These are phyloP conservation scores for Malus hybrid DNA, from an alignment of 331 rosid genomes.

Conservation along the genomic window DNA sequence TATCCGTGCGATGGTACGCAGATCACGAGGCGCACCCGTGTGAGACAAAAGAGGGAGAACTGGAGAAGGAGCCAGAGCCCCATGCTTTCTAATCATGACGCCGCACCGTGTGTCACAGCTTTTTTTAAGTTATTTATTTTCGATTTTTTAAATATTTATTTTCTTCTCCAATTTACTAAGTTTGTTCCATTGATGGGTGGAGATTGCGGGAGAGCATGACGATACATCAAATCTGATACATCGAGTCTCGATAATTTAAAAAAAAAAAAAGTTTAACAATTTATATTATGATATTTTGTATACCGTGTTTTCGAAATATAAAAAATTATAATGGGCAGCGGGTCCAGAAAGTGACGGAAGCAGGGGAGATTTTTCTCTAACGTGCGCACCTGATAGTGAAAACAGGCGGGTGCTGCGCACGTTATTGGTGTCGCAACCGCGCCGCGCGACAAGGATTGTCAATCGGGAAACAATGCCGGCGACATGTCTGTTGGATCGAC, in stretches of 20 bases:
- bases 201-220: too few species aligned
- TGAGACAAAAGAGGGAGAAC: neutral
- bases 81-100: slow-evolving; percentile 30
- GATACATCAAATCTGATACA: too few species aligned
- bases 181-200: too few species aligned
- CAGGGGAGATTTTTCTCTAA: neutral
- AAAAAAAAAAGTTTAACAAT: too few species aligned
- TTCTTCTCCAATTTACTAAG: neutral
- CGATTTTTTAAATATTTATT: too few species aligned
- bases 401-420: neutral
- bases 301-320: too few species aligned
- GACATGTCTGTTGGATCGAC: slow-evolving; percentile 23
- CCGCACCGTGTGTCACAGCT: slow-evolving; percentile 12
- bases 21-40: slow-evolving; percentile 19
- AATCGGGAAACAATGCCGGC: slow-evolving; percentile 32
- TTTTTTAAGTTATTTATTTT: neutral
- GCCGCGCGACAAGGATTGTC: slow-evolving; percentile 20
- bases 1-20: slow-evolving; percentile 18
- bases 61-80: neutral
- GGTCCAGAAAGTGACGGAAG: neutral
- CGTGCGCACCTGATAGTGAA: neutral
- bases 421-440: neutral
- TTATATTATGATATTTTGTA: too few species aligned
- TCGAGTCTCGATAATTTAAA: too few species aligned
- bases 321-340: too few species aligned